Evolutionary conservation across 129 eudicot species (phyloP), one percentile per base, ranked within the genome.

Genomic region (Flaveria bidentis): DNA sequence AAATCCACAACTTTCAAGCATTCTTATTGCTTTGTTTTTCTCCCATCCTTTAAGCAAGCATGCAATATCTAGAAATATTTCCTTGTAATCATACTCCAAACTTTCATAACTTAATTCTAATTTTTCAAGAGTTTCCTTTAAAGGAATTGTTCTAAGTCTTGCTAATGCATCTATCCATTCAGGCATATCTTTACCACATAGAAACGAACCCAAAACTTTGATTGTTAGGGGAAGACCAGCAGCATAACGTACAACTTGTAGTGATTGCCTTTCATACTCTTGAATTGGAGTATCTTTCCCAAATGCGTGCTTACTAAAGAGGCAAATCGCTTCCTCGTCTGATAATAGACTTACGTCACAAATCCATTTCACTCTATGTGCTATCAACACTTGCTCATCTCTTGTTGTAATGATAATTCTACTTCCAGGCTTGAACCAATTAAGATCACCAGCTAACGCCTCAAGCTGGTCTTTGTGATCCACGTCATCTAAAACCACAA

Each of bases 401-500:
- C 88, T 82, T 26, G 83, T 85, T 17, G 86, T 85, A 45, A 78
- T 72, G 20, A 85, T 69, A 33, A 85, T 52, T 67, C 81, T 69
- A 69, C 84, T 82, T 72, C 88, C 88, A 2, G 53, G 78, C 16
- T 63, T 26, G 49, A 85, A 85, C 88, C 85, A 85, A 15, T 73
- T 47, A 22, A 23, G 36, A 4, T 44, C 47, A 26, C 58, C 75
- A 10, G 56, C 80, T 55, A 85, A 73, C 2, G 36, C 76, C 9
- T 81, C 71, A 13, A 82, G 84, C 33, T 85, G 86, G 23, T 75
- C 23, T 9, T n/a, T 9, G 25, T 69, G 69, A 44, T 71, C 82
- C 41, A 85, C 85, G 33, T 81, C 86, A 56, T 85, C 88, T 41
- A 85, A 49, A 70, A 85, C 80, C 49, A 85, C n/a, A n/a, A 84